Base-by-base conservation (phyloP, 1,284 basidiomycete genomes). In the Golubevia sp. region DNA sequence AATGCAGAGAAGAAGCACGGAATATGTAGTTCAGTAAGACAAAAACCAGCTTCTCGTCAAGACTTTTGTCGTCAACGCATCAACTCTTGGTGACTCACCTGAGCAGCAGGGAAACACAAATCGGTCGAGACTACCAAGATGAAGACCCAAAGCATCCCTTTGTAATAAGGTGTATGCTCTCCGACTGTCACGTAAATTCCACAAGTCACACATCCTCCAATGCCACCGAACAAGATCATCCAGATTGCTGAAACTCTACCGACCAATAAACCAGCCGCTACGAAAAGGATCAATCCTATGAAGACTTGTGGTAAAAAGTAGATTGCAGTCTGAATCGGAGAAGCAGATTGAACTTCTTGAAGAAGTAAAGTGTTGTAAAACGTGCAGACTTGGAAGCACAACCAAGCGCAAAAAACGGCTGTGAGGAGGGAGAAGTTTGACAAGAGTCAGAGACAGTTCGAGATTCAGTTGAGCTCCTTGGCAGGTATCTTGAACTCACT, bases 261-360 rank as follows among this genome's bases (percentile, higher is more conserved):
- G 13, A 76, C 66, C 8, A 73, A 56, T 23, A 59, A 58, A 3
- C 69, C 75, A 11, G 69, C 64, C n/a, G 71, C 34, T n/a, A 67
- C 44, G 55, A 72, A 74, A 58, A 74, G 61, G 3, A 63, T 50
- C 18, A 77, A 49, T 24, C 75, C 75, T 49, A 56, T 56, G 20
- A 59, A 69, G 25, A 77, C 66, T 74, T 76, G 75, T 2, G 75
- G 75, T 23, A 77, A 24, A 62, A 76, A 77, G 38, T 63, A 69
- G 20, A 77, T 49, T 26, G 76, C 67, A 15, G 76, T 76, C n/a
- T 64, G 58, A 21, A 71, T 54, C 3, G 76, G 65, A 53, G 71
- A 67, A 23, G 68, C 24, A 7, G 71, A 54, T 58, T 76, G 76
- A 20, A 77, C 71, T 23, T 74, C 64, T 55, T 78, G 63, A 49